Conservation (phyloP, 257 asterid species). For the Lavandula angustifolia region DNA sequence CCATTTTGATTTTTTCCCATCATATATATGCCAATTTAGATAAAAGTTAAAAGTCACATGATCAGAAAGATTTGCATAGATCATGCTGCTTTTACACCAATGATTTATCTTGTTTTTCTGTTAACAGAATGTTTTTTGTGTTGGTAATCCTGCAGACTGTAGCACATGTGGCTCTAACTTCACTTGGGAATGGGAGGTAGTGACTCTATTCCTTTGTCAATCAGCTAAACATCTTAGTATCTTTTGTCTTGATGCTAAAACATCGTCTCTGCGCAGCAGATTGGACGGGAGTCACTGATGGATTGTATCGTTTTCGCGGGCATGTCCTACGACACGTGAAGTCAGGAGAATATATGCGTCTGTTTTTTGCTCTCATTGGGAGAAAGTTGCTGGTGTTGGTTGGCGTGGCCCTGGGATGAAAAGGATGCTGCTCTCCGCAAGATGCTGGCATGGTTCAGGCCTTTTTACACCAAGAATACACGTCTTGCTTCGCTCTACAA, state of each 20-base stretch:
- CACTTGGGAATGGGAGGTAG: not conserved
- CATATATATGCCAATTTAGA: slow-evolving; percentile 44
- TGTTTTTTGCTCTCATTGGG: too few species aligned
- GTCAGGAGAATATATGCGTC: too few species aligned
- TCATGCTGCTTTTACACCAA: slow-evolving; percentile 50
- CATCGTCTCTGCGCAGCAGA: slow-evolving; percentile 50
- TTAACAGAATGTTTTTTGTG: not conserved
- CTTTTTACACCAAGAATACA: slow-evolving; percentile 11
- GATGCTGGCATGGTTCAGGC: too few species aligned
- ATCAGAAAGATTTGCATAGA: slow-evolving; percentile 50
- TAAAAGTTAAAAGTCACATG: slow-evolving; percentile 31
- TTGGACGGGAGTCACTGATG: slow-evolving; percentile 52
- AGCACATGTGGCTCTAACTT: not conserved
- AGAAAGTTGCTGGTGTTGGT: too few species aligned
- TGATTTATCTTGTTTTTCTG: slow-evolving; percentile 6
- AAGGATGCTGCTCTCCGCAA: too few species aligned
- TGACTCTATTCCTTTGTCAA: not conserved
- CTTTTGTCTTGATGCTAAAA: not conserved
- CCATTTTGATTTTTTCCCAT: slow-evolving; percentile 1
- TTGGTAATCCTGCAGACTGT: not conserved
- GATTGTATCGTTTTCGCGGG: slow-evolving; percentile 42
- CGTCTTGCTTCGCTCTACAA: too few species aligned
- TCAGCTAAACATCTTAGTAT: not conserved
- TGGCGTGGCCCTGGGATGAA: too few species aligned
- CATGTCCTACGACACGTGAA: too few species aligned